Evolutionary conservation across 1,139 yeast genomes (phyloP), one percentile per base, ranked within the genome.

Genomic region (Zhuliangozyma blackwelliae): DNA sequence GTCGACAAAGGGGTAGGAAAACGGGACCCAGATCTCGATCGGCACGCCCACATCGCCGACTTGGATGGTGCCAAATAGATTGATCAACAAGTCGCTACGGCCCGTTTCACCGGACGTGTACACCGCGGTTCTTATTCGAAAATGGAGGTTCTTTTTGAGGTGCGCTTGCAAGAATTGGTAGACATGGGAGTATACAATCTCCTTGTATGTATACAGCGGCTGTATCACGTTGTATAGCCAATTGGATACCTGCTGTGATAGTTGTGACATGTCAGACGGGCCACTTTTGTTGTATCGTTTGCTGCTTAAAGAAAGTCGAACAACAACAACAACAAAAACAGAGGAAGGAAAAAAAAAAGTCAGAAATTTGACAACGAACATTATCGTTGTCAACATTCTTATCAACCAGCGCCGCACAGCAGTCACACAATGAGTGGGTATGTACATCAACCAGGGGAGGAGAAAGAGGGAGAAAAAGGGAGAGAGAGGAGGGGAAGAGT

Each of bases 11-110:
- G 96, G 96, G 50, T 86, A 87, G 22, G 69, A 64, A 28, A 71
- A 69, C 0, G 96, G 95, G 1, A 90, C 53, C 95, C 96, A 89
- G 3, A 89, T 60, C 41, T 79, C 79, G 10, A 86, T 55, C 0
- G 90, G 89, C n/a, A 80, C 68, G 19, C 63, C 54, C 37, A 65
- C 61, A 1, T 53, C 50, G 10, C 47, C 43, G 1, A 43, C 55
- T 47, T 73, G 69, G 4, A 81, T 48, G 2, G 72, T 65, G 0
- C 96, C 96, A 48, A 70, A 72, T 2, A 89, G 47, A 43, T 83
- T 81, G 11, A 88, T 61, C 35, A 88, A 62, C 22, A 89, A 65
- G 26, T 70, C 66, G 1, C 85, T 67, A 10, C 57, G 58, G 2
- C 97, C 96, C 1, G 65, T 49, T 16, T 67, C 70, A 35, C 55